Conservation (phyloP, 1,139 yeast species). For the Hansenula sp. region DNA sequence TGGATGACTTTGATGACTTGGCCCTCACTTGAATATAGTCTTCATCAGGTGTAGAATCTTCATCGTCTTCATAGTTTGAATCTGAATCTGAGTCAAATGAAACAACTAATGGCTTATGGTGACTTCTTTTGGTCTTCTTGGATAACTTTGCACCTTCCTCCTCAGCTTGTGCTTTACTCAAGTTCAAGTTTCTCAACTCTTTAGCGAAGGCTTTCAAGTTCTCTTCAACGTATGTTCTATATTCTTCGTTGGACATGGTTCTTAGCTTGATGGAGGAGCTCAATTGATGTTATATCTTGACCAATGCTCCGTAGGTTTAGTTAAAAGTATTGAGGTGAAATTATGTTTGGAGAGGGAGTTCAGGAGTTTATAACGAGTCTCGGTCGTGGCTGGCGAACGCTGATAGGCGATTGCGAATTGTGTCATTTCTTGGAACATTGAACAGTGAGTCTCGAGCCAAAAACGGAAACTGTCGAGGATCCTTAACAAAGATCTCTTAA, state of each 20-base stretch:
- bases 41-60: conserved; percentile 1
- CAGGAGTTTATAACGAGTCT: background rate
- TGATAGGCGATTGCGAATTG: conserved; percentile 1
- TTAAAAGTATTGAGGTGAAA: too few relatives aligned
- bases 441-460: too few relatives aligned
- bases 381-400: conserved; percentile 3
- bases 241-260: too few relatives aligned
- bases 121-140: background rate
- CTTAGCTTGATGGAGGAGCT: too few relatives aligned
- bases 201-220: too few relatives aligned
- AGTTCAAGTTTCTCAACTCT: too few relatives aligned
- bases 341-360: background rate
- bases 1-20: background rate
- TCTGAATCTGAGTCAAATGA: conserved; percentile 2
- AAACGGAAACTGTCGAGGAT: background rate
- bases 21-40: background rate
- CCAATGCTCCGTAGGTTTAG: too few relatives aligned
- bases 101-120: background rate
- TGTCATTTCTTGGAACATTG: background rate
- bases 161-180: too few relatives aligned
- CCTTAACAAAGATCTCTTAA: too few relatives aligned
- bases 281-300: too few relatives aligned
- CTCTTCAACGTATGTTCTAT: too few relatives aligned
- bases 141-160: background rate
- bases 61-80: conserved; percentile 1